phyloP scores from a whole-genome alignment of 2,329 filamentous ascomycete species.

The Colletotrichum chlorophyti region DNA sequence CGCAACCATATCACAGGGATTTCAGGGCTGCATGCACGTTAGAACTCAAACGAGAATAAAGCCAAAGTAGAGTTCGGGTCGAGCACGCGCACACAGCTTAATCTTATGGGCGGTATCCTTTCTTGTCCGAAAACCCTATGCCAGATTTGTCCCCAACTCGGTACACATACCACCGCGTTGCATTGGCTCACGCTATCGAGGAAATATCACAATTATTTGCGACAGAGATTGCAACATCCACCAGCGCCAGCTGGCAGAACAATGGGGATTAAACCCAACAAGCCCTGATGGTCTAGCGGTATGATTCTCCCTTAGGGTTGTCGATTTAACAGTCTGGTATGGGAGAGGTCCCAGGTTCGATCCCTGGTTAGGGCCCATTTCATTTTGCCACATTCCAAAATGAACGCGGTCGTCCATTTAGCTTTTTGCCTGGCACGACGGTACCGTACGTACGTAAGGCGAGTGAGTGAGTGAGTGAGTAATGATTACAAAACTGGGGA shows the following conservation, averaged over 20 bases:
- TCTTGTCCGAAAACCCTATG: too few relatives aligned
- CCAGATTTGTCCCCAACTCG: too few relatives aligned
- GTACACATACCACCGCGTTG: not conserved
- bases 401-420: not conserved
- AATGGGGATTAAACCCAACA: not conserved
- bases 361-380: constrained; percentile 26
- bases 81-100: not conserved
- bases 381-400: not conserved
- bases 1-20: too few relatives aligned
- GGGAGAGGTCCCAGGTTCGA: constrained; percentile 30
- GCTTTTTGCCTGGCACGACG: not conserved
- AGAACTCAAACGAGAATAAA: not conserved
- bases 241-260: not conserved
- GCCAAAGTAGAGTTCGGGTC: constrained; percentile 4
- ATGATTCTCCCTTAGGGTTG: constrained; percentile 29
- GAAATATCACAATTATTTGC: not conserved
- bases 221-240: rapidly evolving
- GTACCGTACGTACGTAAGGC: not conserved
- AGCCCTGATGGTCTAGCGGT: constrained; percentile 29
- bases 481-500: not conserved
- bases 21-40: not conserved
- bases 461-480: not conserved
- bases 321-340: not conserved
- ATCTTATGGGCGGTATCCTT: not conserved
- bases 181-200: not conserved